Conservation (phyloP, 2,329 filamentous ascomycete species). For the Metarhizium robertsii region DNA sequence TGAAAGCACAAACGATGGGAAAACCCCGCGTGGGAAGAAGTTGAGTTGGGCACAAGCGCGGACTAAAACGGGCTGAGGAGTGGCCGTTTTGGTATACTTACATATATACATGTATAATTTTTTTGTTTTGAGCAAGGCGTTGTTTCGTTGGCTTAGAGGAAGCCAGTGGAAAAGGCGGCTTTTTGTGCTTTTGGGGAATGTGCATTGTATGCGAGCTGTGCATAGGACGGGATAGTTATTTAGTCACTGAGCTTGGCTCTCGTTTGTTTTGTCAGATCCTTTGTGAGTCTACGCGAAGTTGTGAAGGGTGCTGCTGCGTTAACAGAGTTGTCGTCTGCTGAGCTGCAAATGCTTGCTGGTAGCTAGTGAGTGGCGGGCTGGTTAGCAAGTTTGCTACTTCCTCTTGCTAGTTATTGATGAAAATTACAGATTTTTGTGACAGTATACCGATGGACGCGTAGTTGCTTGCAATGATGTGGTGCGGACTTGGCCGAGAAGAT, state of each 20-base stretch:
- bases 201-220: neutral
- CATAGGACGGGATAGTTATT: neutral
- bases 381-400: no score
- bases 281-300: no score
- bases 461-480: no score
- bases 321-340: no score
- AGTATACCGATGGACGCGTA: no score
- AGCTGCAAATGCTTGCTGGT: no score
- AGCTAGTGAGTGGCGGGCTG: no score
- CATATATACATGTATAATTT: neutral
- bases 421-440: no score
- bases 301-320: no score
- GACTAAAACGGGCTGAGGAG: slow-evolving; percentile 12
- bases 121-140: neutral
- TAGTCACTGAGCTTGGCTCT: neutral
- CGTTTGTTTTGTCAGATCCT: neutral
- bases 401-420: no score
- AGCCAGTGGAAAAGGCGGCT: neutral
- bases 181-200: neutral
- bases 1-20: slow-evolving; percentile 7
- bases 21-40: slow-evolving; percentile 4
- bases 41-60: slow-evolving; percentile 9
- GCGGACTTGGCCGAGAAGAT: no score
- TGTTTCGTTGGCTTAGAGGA: neutral
- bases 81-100: neutral